Percentiles rank a stretch among this genome's conserved stretches.
Evolutionary conservation across 1,284 basidiomycete species (phyloP).

Genomic region (Ceratobasidium sp.): DNA sequence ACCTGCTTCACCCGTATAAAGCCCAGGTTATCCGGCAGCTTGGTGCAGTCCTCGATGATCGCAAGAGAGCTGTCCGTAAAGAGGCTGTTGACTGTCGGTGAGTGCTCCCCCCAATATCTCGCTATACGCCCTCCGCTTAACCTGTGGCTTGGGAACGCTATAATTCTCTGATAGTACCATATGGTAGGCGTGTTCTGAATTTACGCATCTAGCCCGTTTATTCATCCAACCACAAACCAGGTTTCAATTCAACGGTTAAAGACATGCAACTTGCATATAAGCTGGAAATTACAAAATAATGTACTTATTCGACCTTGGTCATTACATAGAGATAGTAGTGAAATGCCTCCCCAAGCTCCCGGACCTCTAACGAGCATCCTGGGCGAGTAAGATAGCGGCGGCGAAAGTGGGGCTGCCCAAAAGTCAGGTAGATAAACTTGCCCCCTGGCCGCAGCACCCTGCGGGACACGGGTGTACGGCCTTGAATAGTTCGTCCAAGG

Average conservation of each 20-base stretch:
- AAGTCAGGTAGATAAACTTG: constrained; percentile 85
- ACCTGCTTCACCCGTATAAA: constrained; percentile 81
- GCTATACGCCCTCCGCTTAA: neutral
- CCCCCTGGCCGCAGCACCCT: constrained; percentile 74
- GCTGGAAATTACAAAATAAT: neutral
- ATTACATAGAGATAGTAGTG: constrained; percentile 84
- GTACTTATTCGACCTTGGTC: constrained; percentile 29
- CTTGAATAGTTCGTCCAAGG: neutral
- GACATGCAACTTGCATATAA: neutral
- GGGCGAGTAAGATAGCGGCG: constrained; percentile 70
- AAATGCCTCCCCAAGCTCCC: constrained; percentile 78
- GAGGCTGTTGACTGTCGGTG: constrained; percentile 88
- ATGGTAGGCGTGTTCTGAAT: constrained; percentile 17
- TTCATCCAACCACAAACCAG: neutral
- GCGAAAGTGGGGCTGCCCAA: constrained; percentile 92
- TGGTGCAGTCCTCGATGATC: constrained; percentile 82
- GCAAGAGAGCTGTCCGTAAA: constrained; percentile 79
- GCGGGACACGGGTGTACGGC: constrained; percentile 3
- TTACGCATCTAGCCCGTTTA: neutral
- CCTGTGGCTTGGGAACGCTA: neutral
- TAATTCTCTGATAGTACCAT: neutral
- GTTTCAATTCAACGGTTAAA: constrained; percentile 45
- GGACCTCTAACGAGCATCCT: constrained; percentile 69
- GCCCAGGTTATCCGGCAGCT: constrained; percentile 77
- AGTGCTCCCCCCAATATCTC: constrained; percentile 44